A percentile compares a stretch with the other conserved stretches of the same genome.
These are phyloP conservation scores for Sarcodon sp. DNA, from an alignment of 768 basidiomycete species.

Conservation along the genomic window DNA sequence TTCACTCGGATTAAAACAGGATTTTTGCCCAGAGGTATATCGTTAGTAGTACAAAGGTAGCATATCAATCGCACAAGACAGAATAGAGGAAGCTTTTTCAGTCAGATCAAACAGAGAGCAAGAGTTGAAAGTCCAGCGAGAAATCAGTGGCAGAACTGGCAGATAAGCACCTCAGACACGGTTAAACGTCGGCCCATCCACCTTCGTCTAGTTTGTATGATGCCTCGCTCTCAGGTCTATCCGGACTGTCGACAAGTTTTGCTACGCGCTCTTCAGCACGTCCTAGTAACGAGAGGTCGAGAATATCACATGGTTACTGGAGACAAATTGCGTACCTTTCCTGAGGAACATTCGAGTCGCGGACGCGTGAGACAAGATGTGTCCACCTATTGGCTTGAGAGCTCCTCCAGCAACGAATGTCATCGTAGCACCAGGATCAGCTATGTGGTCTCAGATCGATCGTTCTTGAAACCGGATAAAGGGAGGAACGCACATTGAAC, in stretches of 20 bases:
- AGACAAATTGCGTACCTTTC: conserved; percentile 40
- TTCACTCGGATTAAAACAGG: too few species aligned
- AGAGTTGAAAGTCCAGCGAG: too few species aligned
- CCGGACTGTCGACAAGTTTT: conserved; percentile 82
- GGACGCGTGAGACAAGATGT: conserved; percentile 82
- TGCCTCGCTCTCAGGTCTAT: conserved; percentile 82
- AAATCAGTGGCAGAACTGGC: too few species aligned
- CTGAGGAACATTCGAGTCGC: conserved; percentile 77
- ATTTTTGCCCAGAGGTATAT: too few species aligned
- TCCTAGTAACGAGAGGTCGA: conserved; percentile 29
- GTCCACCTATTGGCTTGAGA: conserved; percentile 83
- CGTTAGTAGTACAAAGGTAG: too few species aligned
- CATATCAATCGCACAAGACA: too few species aligned
- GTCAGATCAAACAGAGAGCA: too few species aligned
- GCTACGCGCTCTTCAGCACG: conserved; percentile 87
- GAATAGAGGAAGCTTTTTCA: too few species aligned
- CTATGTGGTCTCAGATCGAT: conserved; percentile 20
- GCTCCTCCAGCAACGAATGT: conserved; percentile 92
- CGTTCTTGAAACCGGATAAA: not conserved
- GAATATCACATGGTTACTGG: not conserved
- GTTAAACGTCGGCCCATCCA: conserved; percentile 76
- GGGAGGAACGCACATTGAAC: conserved; percentile 52
- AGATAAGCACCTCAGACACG: not conserved
- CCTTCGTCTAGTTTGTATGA: conserved; percentile 88
- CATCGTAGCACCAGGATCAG: conserved; percentile 92